Evolutionary conservation across 129 eudicot species (phyloP).

Genomic region (Flaveria linearis): DNA sequence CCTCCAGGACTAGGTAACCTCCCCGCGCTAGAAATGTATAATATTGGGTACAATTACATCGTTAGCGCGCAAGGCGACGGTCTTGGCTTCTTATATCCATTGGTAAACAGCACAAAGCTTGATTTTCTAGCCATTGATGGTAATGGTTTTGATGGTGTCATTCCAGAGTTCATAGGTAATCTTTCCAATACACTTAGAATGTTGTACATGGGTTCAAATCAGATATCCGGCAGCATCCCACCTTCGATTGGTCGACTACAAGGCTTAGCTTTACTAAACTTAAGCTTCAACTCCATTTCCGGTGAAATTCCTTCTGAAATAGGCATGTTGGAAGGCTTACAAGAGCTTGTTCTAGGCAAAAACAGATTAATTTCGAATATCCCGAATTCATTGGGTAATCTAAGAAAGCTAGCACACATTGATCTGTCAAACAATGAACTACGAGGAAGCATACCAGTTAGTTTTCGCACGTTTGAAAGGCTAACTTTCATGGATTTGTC

Average conservation of each 20-base stretch:
- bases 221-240: slow-evolving; percentile 48
- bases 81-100: slow-evolving; percentile 49
- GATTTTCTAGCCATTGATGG: slow-evolving; percentile 57
- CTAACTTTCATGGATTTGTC: slow-evolving; percentile 54
- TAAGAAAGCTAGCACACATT: slow-evolving; percentile 34
- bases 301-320: slow-evolving; percentile 54
- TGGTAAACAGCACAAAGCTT: slow-evolving; percentile 60
- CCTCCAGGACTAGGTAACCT: slow-evolving; percentile 75
- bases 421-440: slow-evolving; percentile 56
- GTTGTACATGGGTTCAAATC: slow-evolving; percentile 55
- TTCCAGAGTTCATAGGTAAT: slow-evolving; percentile 70
- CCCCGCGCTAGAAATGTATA: slow-evolving; percentile 55
- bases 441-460: slow-evolving; percentile 49
- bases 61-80: slow-evolving; percentile 40
- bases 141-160: slow-evolving; percentile 55
- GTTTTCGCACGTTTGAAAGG: slow-evolving; percentile 38
- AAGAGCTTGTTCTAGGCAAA: slow-evolving; percentile 42
- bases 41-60: slow-evolving; percentile 60
- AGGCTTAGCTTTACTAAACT: slow-evolving; percentile 44
- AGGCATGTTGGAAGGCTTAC: slow-evolving; percentile 48
- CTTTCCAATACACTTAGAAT: slow-evolving; percentile 52
- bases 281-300: slow-evolving; percentile 46
- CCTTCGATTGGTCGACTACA: slow-evolving; percentile 50
- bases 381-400: slow-evolving; percentile 58
- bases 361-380: slow-evolving; percentile 45